A percentile compares a stretch with the other conserved stretches of the same genome.
phyloP scores from a whole-genome alignment of 345 rosid genomes.

The Eucalyptus regnans region DNA sequence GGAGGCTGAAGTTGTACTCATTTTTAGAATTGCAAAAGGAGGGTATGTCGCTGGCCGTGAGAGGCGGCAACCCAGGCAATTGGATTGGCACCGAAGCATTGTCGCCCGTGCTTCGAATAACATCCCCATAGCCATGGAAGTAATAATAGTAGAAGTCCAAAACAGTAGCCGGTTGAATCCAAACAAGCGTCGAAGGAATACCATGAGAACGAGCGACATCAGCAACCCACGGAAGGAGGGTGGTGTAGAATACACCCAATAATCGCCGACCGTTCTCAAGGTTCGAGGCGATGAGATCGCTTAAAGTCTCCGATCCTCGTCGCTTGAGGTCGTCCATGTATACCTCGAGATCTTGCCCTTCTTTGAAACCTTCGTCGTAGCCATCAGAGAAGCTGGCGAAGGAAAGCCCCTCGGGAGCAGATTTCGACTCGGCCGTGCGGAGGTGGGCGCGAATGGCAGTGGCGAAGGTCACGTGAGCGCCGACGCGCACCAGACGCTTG shows the following conservation, averaged over 20 bases:
- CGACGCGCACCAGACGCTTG: constrained; percentile 35
- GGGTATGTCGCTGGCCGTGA: constrained; percentile 32
- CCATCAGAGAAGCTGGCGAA: constrained; percentile 38
- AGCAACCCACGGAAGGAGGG: constrained; percentile 40
- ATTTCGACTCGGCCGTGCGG: constrained; percentile 30
- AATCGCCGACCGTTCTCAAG: constrained; percentile 8
- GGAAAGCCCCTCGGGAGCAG: constrained; percentile 15
- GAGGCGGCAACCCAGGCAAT: constrained; percentile 36
- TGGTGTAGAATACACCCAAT: constrained; percentile 27
- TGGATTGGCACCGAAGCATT: constrained; percentile 2
- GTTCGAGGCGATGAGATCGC: constrained; percentile 5
- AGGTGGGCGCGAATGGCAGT: constrained; percentile 9
- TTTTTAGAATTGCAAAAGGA: constrained; percentile 17
- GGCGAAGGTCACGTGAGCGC: constrained; percentile 34
- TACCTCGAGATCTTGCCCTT: constrained; percentile 2
- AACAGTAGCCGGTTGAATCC: constrained; percentile 54
- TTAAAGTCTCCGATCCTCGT: neutral
- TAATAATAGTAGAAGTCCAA: constrained; percentile 36
- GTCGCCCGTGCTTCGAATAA: neutral
- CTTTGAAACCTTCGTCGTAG: constrained; percentile 36
- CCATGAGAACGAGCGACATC: constrained; percentile 29
- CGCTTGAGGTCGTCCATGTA: constrained; percentile 7
- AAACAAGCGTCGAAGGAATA: constrained; percentile 28
- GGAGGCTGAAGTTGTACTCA: neutral
- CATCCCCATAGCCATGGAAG: constrained; percentile 20